Conservation (phyloP, 345 rosid species). For the Pistacia integerrima region DNA sequence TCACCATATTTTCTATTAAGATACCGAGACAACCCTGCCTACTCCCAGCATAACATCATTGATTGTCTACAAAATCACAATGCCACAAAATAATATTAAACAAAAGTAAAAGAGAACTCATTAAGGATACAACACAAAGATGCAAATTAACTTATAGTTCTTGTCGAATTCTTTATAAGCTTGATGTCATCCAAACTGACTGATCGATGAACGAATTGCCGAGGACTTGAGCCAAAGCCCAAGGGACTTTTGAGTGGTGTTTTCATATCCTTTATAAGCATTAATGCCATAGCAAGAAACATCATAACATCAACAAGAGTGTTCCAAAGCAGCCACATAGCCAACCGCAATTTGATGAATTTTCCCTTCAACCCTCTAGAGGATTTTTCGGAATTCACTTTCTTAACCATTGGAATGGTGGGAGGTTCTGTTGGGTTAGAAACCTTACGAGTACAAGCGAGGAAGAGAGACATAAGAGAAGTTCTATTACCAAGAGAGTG, state of each 20-base stretch:
- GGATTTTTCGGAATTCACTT: background rate
- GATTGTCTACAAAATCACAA: conserved; percentile 32
- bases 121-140: background rate
- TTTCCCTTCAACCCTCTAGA: background rate
- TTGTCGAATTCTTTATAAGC: conserved; percentile 30
- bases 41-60: conserved; percentile 40
- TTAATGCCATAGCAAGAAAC: conserved; percentile 23
- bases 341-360: background rate
- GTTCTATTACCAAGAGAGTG: conserved; percentile 28
- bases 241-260: conserved; percentile 32
- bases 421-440: conserved; percentile 23
- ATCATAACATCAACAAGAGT: conserved; percentile 25
- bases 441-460: conserved; percentile 25
- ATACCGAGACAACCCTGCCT: conserved; percentile 47
- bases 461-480: too few relatives aligned
- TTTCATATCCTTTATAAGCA: conserved; percentile 30
- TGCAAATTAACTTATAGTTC: conserved; percentile 19
- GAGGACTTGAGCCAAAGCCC: conserved; percentile 19
- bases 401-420: conserved; percentile 9
- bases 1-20: conserved; percentile 40
- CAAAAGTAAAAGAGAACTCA: too few relatives aligned
- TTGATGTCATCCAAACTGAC: conserved; percentile 38
- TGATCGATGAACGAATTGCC: conserved; percentile 30
- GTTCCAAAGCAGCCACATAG: conserved; percentile 26
- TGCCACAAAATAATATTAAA: background rate